phyloP scores from a whole-genome alignment of 768 basidiomycete species.

The Kwoniella heveanensis region DNA sequence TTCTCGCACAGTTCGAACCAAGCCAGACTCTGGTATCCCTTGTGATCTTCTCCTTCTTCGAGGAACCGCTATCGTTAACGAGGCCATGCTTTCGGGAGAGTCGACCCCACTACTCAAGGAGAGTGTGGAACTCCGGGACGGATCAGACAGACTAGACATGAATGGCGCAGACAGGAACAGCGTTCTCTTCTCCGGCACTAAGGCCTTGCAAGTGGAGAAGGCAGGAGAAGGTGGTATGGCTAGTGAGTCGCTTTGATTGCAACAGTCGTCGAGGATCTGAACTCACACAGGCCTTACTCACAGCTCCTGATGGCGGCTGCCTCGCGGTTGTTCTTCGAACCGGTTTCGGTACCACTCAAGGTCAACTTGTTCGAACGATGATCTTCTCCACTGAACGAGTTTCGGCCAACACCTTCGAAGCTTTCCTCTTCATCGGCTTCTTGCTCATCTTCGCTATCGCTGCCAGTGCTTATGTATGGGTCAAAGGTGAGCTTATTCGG shows the following conservation, averaged over 20 bases:
- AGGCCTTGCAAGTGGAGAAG: constrained; percentile 79
- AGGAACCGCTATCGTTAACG: constrained; percentile 95
- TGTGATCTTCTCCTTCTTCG: constrained; percentile 90
- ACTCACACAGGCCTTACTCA: background rate
- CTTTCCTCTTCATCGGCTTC: constrained; percentile 97
- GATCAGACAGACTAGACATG: constrained; percentile 74
- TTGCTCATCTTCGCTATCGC: constrained; percentile 95
- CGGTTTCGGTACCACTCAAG: constrained; percentile 96
- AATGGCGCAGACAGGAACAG: constrained; percentile 84
- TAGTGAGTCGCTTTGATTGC: constrained; percentile 51
- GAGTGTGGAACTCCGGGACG: constrained; percentile 81
- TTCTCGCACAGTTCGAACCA: constrained; percentile 56
- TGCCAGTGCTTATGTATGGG: constrained; percentile 98
- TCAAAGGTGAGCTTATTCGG: constrained; percentile 68
- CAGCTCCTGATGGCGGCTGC: constrained; percentile 84
- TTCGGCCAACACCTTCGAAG: constrained; percentile 92
- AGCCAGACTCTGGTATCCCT: constrained; percentile 81
- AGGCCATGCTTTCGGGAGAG: constrained; percentile 98
- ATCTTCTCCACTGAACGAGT: constrained; percentile 97
- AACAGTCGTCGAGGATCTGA: background rate
- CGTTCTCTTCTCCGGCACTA: constrained; percentile 94
- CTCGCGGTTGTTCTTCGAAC: constrained; percentile 90
- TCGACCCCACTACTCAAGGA: constrained; percentile 96
- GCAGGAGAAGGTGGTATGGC: constrained; percentile 56
- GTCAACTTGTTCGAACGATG: constrained; percentile 96